Conservation (phyloP, 345 rosid genomes). For the Dipteronia sinensis region DNA sequence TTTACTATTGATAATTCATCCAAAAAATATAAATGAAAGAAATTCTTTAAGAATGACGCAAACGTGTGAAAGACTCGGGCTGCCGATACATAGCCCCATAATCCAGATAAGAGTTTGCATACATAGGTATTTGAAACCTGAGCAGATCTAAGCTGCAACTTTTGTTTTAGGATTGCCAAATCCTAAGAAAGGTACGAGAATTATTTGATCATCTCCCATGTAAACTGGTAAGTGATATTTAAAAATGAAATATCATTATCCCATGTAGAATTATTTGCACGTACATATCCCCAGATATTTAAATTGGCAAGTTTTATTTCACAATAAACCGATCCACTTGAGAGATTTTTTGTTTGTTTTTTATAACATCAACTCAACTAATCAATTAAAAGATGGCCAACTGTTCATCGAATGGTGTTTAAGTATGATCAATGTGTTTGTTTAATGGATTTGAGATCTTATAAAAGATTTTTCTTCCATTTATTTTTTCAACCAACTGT, state of each 20-base stretch:
- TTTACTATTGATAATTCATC: no score
- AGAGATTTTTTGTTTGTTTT: neutral
- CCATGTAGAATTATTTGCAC: no score
- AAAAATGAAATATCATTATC: neutral
- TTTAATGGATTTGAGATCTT: constrained; percentile 8
- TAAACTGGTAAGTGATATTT: neutral
- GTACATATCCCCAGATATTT: no score
- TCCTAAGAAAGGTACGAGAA: neutral
- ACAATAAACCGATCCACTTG: no score
- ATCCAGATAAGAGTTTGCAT: no score
- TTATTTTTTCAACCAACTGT: neutral
- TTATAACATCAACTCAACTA: neutral
- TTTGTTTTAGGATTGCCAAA: no score
- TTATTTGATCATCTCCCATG: neutral
- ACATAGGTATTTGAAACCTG: no score
- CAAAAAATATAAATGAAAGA: no score
- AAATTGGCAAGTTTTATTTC: neutral
- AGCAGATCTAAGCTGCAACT: no score
- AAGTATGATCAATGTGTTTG: neutral
- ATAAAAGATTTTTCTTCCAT: neutral
- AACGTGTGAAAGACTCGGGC: no score
- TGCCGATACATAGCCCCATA: no score
- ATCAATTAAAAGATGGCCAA: constrained; percentile 3
- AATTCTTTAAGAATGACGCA: no score
- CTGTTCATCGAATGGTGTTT: neutral